Conservation (phyloP, 1,284 basidiomycete genomes). For the Trichosporon sp. region DNA sequence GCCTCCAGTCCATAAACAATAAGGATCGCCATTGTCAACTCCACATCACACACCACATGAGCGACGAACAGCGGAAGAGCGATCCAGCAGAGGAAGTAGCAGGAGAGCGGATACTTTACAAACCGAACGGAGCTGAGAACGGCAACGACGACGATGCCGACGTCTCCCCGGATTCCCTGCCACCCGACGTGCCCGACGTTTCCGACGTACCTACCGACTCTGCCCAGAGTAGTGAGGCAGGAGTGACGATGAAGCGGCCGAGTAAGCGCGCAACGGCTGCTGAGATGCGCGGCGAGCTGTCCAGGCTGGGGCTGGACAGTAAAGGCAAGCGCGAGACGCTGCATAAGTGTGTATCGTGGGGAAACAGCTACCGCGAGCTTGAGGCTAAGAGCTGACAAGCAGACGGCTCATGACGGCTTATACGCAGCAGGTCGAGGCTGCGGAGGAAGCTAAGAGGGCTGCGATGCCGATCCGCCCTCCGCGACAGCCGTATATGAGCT, state of each 20-base stretch:
- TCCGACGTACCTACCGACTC: no score
- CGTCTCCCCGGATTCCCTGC: no score
- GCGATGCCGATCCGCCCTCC: background rate
- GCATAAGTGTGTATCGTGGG: conserved; percentile 40
- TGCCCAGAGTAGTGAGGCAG: background rate
- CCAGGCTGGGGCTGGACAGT: conserved; percentile 32
- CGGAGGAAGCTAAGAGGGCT: background rate
- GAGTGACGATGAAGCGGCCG: conserved; percentile 16
- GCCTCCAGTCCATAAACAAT: no score
- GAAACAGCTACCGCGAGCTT: no score
- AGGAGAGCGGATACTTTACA: no score
- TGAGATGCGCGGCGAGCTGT: conserved; percentile 30
- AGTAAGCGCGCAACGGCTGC: conserved; percentile 37
- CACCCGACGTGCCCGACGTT: no score
- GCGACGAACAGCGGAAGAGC: background rate
- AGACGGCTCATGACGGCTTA: conserved; percentile 21
- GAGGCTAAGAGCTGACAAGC: background rate
- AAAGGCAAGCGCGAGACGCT: conserved; percentile 47
- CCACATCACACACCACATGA: background rate
- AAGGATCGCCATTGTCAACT: background rate
- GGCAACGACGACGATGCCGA: background rate
- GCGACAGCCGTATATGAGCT: conserved; percentile 42
- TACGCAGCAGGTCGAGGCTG: conserved; percentile 12
- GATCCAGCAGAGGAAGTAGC: background rate
- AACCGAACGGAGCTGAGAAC: background rate